These are phyloP conservation scores for Hansenula anomala DNA, from an alignment of 1,139 yeast genomes.

Conservation along the genomic window DNA sequence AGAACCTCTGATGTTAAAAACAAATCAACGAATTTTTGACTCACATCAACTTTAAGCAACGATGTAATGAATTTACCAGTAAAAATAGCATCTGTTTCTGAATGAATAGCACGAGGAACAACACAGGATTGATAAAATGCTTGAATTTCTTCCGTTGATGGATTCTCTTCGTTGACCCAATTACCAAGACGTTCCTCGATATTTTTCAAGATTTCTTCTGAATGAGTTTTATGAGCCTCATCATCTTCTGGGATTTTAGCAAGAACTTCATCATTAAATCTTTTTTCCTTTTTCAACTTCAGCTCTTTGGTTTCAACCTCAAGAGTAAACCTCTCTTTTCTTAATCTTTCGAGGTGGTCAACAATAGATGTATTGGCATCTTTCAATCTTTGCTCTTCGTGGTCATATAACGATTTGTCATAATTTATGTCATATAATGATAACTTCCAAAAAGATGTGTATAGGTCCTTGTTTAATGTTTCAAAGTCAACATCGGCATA, in stretches of 20 bases:
- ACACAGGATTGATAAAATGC: constrained; percentile 60
- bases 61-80: constrained; percentile 56
- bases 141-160: constrained; percentile 20
- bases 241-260: constrained; percentile 24
- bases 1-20: constrained; percentile 49
- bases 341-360: constrained; percentile 16
- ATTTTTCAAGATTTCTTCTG: constrained; percentile 23
- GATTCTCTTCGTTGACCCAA: constrained; percentile 27
- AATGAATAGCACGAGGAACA: constrained; percentile 72
- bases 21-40: constrained; percentile 39
- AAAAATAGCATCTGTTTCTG: constrained; percentile 82
- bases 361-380: constrained; percentile 12
- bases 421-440: constrained; percentile 70
- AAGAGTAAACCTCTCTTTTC: constrained; percentile 24
- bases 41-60: constrained; percentile 39
- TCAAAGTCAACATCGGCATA: constrained; percentile 31
- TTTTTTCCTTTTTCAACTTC: constrained; percentile 25
- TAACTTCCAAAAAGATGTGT: constrained; percentile 67
- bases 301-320: constrained; percentile 27
- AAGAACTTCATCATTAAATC: constrained; percentile 25
- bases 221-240: constrained; percentile 32
- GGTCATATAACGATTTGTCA: constrained; percentile 45
- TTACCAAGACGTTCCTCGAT: constrained; percentile 25
- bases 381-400: constrained; percentile 36
- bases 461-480: constrained; percentile 41